Percentiles rank a stretch among this genome's conserved stretches.
Evolutionary conservation across 257 asterid genomes (phyloP).

Genomic region (Oldenlandia corymbosa): DNA sequence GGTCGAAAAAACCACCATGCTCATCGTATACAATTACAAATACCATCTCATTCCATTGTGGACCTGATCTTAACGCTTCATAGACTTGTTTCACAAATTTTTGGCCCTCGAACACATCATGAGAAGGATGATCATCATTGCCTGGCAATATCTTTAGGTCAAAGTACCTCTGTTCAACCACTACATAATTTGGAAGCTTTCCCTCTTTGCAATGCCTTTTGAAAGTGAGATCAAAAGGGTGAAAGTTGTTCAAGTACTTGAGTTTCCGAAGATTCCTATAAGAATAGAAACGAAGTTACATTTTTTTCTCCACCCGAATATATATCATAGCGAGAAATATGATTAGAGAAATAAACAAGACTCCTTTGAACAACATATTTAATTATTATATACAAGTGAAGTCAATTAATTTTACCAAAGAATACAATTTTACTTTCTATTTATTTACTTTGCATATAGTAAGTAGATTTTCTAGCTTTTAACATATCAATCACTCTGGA

Average conservation of each 20-base stretch:
- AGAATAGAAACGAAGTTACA: background rate
- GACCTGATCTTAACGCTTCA: constrained; percentile 63
- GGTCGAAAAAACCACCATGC: constrained; percentile 79
- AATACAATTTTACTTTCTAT: no score
- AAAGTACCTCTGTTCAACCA: constrained; percentile 58
- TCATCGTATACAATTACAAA: constrained; percentile 58
- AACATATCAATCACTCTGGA: no score
- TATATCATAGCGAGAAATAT: no score
- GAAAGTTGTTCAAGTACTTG: constrained; percentile 55
- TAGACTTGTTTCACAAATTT: constrained; percentile 62
- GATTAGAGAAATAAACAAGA: no score
- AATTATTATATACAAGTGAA: no score
- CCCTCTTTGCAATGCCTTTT: constrained; percentile 64
- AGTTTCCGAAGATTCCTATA: constrained; percentile 56
- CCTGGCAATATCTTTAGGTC: constrained; percentile 47
- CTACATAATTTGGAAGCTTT: constrained; percentile 66
- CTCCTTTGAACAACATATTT: no score
- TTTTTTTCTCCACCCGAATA: no score
- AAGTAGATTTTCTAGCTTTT: no score
- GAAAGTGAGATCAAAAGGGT: constrained; percentile 52
- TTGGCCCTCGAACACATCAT: constrained; percentile 63
- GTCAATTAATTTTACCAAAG: no score
- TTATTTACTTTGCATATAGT: no score
- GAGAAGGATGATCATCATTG: constrained; percentile 80
- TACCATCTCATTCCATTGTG: constrained; percentile 68